These are phyloP conservation scores for Pseudogymnoascus sp. DNA, from an alignment of 2,329 filamentous ascomycete genomes.

Conservation along the genomic window DNA sequence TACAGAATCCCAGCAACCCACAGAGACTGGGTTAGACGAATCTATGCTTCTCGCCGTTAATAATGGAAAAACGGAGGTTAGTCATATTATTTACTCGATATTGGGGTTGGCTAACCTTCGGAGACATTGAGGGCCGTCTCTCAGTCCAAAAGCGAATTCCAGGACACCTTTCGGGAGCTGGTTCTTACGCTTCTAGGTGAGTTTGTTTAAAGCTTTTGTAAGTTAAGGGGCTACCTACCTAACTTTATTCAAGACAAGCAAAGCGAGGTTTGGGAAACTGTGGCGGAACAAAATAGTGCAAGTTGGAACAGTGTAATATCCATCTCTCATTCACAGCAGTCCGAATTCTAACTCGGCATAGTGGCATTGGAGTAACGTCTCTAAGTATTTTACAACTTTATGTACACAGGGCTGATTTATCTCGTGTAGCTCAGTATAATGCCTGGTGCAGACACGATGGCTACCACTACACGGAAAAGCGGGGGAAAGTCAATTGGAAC, in stretches of 20 bases:
- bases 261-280: constrained; percentile 14
- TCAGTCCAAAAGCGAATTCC: constrained; percentile 9
- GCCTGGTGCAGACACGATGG: constrained; percentile 27
- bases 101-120: constrained; percentile 9
- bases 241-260: constrained; percentile 13
- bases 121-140: constrained; percentile 11
- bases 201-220: constrained; percentile 4
- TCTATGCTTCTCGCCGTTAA: constrained; percentile 12
- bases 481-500: constrained; percentile 25
- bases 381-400: not conserved
- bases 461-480: constrained; percentile 14
- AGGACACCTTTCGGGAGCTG: constrained; percentile 13
- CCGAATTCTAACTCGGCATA: constrained; percentile 11
- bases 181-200: constrained; percentile 15
- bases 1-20: not conserved
- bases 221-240: not conserved
- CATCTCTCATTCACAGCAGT: constrained; percentile 8
- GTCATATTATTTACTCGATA: not conserved
- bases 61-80: constrained; percentile 14
- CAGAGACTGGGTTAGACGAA: constrained; percentile 10
- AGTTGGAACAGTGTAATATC: constrained; percentile 9
- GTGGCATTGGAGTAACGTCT: constrained; percentile 18
- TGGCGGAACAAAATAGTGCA: constrained; percentile 10
- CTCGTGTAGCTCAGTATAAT: constrained; percentile 23
- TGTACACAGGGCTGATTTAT: constrained; percentile 8